Evolutionary conservation across 176 grass and related monocot genomes (phyloP), one percentile per base, ranked within the genome.

Genomic region (Metroxylon sagu): DNA sequence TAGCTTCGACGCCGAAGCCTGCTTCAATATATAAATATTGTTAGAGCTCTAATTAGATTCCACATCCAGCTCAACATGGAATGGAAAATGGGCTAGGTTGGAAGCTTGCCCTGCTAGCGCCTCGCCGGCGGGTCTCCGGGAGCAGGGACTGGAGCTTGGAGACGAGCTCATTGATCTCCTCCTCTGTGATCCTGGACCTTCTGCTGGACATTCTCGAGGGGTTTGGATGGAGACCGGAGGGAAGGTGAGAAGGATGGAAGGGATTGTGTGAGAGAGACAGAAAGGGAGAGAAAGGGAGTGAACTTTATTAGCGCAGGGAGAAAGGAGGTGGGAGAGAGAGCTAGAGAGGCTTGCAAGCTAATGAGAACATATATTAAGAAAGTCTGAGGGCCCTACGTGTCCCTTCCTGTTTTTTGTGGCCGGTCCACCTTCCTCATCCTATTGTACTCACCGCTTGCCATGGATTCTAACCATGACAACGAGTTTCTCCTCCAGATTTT

Each of bases 111-210:
- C 84, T 74, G 70, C 55, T 79, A 62, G 67, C 72, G 62, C 85
- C 73, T 30, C 89, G 78, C 27, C 85, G 82, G 66, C 85, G 76
- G 12, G 82, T 62, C 65, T 77, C 88, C 17, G 89, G 89, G 58
- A 95, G 85, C 25, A 95, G 73, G 18, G 82, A 68, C 72, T 95
- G 85, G 56, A 95, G 90, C 76, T 89, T 89, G 70, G 90, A 86
- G 67, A 95, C 76, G 76, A 95, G 90, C 74, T 95, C 82, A 68
- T 75, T 76, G 66, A 95, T 80, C 70, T 95, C 90, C 57, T 95
- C 85, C 18, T 89, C 90, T 1, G 76, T 82, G 79, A 95, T 86
- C 57, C 80, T 82, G 28, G 89, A 78, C 82, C 89, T 83, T 16
- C 82, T 28, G 82, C 76, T 76, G 19, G 89, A 95, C 89, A 95